phyloP scores from a whole-genome alignment of 306 rosid species.

The Dryas octopetala region DNA sequence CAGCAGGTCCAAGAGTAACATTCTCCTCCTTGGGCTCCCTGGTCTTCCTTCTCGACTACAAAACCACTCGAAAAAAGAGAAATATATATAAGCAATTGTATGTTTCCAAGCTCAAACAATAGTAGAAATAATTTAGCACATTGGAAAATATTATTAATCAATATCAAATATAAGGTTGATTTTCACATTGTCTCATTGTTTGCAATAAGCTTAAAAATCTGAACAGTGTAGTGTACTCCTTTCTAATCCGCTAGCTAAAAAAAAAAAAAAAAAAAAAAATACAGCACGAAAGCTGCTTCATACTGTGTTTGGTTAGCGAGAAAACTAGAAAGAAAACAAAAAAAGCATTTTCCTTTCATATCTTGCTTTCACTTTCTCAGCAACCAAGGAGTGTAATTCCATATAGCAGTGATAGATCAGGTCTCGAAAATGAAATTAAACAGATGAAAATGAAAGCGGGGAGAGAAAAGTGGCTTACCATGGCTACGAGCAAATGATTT shows the following conservation, averaged over 20 bases:
- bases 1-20: constrained; percentile 50
- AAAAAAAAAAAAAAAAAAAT: not conserved
- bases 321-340: not conserved
- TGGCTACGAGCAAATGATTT: constrained; percentile 10
- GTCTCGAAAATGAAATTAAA: not conserved
- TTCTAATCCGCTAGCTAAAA: not conserved
- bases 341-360: not conserved
- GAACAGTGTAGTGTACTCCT: not conserved
- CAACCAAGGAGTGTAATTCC: not conserved
- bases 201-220: not conserved
- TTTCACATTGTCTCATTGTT: not conserved
- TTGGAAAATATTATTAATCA: not conserved
- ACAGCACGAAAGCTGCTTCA: not conserved
- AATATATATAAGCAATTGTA: not conserved
- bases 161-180: not conserved
- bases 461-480: constrained; percentile 10
- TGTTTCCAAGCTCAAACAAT: not conserved
- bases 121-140: not conserved
- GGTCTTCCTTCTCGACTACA: constrained; percentile 43
- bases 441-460: not conserved
- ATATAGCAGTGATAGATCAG: not conserved
- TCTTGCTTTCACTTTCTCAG: not conserved
- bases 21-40: constrained; percentile 58
- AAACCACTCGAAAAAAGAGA: not conserved
- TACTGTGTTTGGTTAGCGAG: not conserved